Base-by-base conservation (phyloP, 106 monocot genomes). In the Platanthera guangdongensis region DNA sequence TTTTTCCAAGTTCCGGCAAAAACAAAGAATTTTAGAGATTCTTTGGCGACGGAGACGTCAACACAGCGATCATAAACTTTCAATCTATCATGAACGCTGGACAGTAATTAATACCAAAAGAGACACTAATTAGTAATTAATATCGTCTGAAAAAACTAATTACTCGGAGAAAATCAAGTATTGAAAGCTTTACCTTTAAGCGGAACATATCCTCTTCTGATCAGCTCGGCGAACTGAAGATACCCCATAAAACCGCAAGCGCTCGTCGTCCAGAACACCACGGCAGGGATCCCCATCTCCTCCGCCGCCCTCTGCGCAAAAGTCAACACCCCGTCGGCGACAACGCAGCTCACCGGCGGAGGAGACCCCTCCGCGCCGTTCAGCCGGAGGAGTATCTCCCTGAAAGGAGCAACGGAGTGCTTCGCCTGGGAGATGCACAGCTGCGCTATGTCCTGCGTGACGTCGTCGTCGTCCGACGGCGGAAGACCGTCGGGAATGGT, bases 401-500 rank as follows among this genome's bases (percentile, higher is more conserved):
- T 54, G 73, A 92, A 83, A 8, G 83, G 83, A 9, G 9, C 80
- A 2, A 73, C 39, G 9, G 81, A 82, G 63, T 83, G 77, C 21
- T 68, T 79, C 9, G 77, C 79, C 6, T 78, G 72, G 2, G 89
- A 85, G 7, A 83, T 14, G 53, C 82, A 83, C 25, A 92, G 55
- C 51, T 81, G 78, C 8, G 82, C 67, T 19, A 89, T 62, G 76
- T 92, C 79, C 68, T 80, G 77, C n/a, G 86, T 81, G 53, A 73
- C 77, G 54, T 90, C 81, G 47, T 25, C 71, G 7, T 79, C 78
- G 49, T 79, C 83, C 32, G 87, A 85, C 59, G 45, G 47, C 7
- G 88, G 86, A 39, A 88, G 71, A 51, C 88, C 92, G 63, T 92
- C 88, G 6, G 88, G 71, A 52, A 88, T 79, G 54, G 82, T 60